Evolutionary conservation across 192 early-diverging fungal species (phyloP).

Genomic region (Umbelopsis sp.): DNA sequence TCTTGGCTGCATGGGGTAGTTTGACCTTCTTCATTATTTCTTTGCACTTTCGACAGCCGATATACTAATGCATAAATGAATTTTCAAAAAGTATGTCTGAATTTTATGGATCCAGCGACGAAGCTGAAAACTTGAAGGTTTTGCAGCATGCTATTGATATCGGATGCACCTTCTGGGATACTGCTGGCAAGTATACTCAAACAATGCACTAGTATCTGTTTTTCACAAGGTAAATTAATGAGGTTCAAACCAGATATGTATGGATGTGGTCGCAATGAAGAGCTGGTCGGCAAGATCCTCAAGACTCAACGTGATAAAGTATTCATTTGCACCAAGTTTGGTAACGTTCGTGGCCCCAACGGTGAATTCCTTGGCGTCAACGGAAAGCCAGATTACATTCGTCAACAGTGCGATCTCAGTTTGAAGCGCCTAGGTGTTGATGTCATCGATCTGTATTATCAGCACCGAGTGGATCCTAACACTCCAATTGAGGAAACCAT

Average conservation of each 20-base stretch:
- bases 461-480: slow-evolving; percentile 60
- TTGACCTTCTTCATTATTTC: background rate
- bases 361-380: slow-evolving; percentile 40
- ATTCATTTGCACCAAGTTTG: slow-evolving; percentile 68
- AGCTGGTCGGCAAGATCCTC: slow-evolving; percentile 50
- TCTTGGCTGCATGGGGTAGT: slow-evolving; percentile 42
- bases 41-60: background rate
- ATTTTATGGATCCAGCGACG: slow-evolving; percentile 41
- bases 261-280: slow-evolving; percentile 58
- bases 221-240: background rate
- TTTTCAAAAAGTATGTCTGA: slow-evolving; percentile 32
- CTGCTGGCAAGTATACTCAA: slow-evolving; percentile 21
- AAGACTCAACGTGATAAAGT: slow-evolving; percentile 52
- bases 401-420: slow-evolving; percentile 23
- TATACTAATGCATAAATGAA: background rate
- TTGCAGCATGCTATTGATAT: slow-evolving; percentile 54
- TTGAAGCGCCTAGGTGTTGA: slow-evolving; percentile 35
- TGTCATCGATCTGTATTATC: slow-evolving; percentile 66
- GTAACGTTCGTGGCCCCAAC: slow-evolving; percentile 33
- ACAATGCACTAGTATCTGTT: too few species aligned
- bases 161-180: slow-evolving; percentile 62
- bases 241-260: slow-evolving; percentile 44
- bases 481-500: slow-evolving; percentile 67
- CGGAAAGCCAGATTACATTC: slow-evolving; percentile 56
- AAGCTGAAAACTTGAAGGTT: slow-evolving; percentile 38